Base-by-base conservation (phyloP, 2,329 filamentous ascomycete species). In the Podosphaera fusca region DNA sequence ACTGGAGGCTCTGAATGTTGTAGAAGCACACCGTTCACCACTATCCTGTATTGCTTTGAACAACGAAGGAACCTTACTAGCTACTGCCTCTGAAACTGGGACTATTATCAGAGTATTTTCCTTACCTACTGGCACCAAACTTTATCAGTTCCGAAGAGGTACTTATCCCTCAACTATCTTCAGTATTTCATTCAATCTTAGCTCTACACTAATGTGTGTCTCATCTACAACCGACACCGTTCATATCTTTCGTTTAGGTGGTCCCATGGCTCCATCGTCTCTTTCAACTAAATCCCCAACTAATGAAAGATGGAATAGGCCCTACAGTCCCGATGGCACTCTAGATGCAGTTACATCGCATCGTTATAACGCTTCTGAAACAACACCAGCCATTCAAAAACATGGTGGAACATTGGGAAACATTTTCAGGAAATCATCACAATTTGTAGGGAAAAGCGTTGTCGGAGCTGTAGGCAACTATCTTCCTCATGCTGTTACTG, bases 111-210 rank as follows among this genome's bases (percentile, higher is more conserved):
- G 92, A 14, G 88, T 98, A 56, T 98, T 98, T 70, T 87, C 87
- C 0, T 80, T 98, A 1, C 92, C 92, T 2, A 81, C 82, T 61
- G 92, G 87, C 9, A 83, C 90, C 65, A 98, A 96, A 69, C 76
- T 98, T 21, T 96, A 89, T 69, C 90, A 98, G 68, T 98, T 98
- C 71, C 81, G 92, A 59, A 81, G 92, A 61, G 92, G 92, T 49
- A 95, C 90, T 2, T 95, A 95, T 70, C 92, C 92, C 0, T 89
- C 89, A 1, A 84, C 87, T 46, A 98, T 98, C 63, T 95, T 89
- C 72, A 94, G 88, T 78, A 95, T 98, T 88, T 94, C 89, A 1
- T 98, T 98, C 72, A 98, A 98, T 69, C 82, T 88, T 55, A 88
- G 85, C 59, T 94, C 89, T 2, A 95, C 89, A 1, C 75, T 98